Evolutionary conservation across 192 early-diverging fungal genomes (phyloP), one percentile per base, ranked within the genome.

Genomic region (Coemansia nantahalensis): DNA sequence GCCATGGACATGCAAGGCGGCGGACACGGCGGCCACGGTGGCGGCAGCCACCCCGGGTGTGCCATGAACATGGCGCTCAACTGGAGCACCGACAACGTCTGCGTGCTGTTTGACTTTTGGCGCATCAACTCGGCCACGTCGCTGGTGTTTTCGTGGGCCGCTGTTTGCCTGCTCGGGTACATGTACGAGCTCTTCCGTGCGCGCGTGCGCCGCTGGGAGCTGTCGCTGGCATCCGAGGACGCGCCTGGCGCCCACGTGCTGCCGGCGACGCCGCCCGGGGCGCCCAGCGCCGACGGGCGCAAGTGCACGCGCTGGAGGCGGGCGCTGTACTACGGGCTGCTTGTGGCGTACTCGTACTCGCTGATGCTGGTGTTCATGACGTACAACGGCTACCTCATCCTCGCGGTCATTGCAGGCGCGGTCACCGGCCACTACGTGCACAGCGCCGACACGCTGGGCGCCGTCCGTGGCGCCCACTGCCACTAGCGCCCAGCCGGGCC

Each of bases 291-390:
- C 44, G 53, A 49, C 36, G 78, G 80, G 24, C 37, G 30, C 30
- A 51, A 18, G 23, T 38, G 30, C 15, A 18, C 50, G 18, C 82
- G 79, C 26, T 59, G 82, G 54, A 78, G 59, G 28, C 82, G 85
- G 1, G 80, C 88, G 3, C n/a, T 84, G 6, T 58, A 85, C 30
- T 87, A 90, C 50, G 82, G 83, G 36, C 54, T 82, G 10, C 69
- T 84, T 50, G 83, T 87, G 12, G 80, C 74, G 38, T 81, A 87
- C 34, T 86, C 84, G 35, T 86, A 86, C 59, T 83, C 84, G 19
- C 48, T 88, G 1, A 90, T 90, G 88, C 80, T 90, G 8, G 81
- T 90, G 24, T 90, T 90, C 52, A 90, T 90, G 88, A 90, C 88
- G 1, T 90, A 90, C 62, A 90, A 90, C 46, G 84, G 83, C 30